Evolutionary conservation across 1,284 basidiomycete species (phyloP).

Genomic region (Microbotryum silenes-acaulis): DNA sequence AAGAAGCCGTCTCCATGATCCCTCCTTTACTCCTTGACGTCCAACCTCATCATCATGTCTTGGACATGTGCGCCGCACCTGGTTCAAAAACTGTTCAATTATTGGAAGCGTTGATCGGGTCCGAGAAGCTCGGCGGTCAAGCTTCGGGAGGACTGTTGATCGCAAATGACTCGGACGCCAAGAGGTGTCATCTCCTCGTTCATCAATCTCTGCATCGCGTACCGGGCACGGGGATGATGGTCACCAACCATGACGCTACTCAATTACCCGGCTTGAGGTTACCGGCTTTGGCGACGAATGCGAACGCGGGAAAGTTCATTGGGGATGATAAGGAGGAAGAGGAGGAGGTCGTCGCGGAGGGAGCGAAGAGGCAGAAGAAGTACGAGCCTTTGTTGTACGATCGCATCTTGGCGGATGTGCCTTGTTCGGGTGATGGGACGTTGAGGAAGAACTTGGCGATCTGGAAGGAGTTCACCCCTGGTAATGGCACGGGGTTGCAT

Average conservation of each 20-base stretch:
- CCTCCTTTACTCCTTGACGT: constrained; percentile 92
- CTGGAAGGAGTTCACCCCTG: constrained; percentile 85
- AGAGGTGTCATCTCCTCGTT: constrained; percentile 91
- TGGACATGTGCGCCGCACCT: constrained; percentile 99
- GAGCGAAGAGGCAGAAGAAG: constrained; percentile 21
- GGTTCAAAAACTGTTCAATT: constrained; percentile 95
- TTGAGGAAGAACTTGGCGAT: constrained; percentile 90
- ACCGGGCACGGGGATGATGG: constrained; percentile 83
- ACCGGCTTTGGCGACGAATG: neutral
- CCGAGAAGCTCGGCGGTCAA: constrained; percentile 49
- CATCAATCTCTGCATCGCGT: constrained; percentile 87
- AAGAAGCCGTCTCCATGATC: constrained; percentile 98
- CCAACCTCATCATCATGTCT: constrained; percentile 78
- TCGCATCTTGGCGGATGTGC: constrained; percentile 91
- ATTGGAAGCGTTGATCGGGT: constrained; percentile 60
- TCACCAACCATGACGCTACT: constrained; percentile 92
- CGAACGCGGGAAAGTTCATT: constrained; percentile 9
- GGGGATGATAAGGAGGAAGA: constrained; percentile 23
- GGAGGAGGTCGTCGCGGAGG: constrained; percentile 8
- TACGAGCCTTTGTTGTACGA: constrained; percentile 66
- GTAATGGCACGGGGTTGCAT: constrained; percentile 86
- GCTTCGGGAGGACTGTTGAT: constrained; percentile 57
- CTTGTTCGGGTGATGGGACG: constrained; percentile 95
- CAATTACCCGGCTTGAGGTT: constrained; percentile 55
- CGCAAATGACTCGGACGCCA: constrained; percentile 87